A percentile compares a stretch with the other conserved stretches of the same genome.
These are phyloP conservation scores for Fomitopsis betulina DNA, from an alignment of 1,284 basidiomycete species.

Conservation along the genomic window DNA sequence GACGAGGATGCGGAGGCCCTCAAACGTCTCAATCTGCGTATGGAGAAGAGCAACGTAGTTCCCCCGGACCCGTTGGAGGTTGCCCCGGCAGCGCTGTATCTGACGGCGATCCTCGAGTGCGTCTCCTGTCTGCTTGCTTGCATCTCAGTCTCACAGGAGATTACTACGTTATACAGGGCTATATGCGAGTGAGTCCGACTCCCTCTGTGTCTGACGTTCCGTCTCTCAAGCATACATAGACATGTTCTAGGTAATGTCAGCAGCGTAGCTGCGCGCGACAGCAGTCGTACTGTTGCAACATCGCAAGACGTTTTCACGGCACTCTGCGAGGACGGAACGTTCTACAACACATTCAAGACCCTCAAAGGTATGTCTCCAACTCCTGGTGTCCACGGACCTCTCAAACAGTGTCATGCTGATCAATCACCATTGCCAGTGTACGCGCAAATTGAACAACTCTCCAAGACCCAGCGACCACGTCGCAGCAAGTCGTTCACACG, in stretches of 20 bases:
- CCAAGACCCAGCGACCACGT: constrained; percentile 50
- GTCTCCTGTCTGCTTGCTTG: constrained; percentile 30
- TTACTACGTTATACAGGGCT: constrained; percentile 41
- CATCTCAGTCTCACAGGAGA: constrained; percentile 4
- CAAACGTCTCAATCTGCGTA: constrained; percentile 51
- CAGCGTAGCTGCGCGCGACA: constrained; percentile 80
- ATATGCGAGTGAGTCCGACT: constrained; percentile 72
- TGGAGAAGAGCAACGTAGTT: constrained; percentile 38
- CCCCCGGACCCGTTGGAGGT: constrained; percentile 56
- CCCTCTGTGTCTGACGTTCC: constrained; percentile 4
- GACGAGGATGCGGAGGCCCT: constrained; percentile 73
- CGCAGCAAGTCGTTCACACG: constrained; percentile 68
- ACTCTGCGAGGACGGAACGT: constrained; percentile 81
- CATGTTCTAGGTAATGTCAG: constrained; percentile 81
- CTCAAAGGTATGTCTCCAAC: constrained; percentile 63
- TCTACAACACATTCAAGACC: constrained; percentile 81
- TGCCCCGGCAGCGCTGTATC: constrained; percentile 82
- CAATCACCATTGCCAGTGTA: constrained; percentile 46
- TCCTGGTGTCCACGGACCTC: neutral
- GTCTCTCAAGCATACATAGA: constrained; percentile 35
- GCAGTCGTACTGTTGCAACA: constrained; percentile 70
- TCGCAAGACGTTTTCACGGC: constrained; percentile 81
- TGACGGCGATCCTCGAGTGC: constrained; percentile 91
- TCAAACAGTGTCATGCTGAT: neutral
- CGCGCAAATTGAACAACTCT: constrained; percentile 69